Evolutionary conservation across 805 yeast genomes (phyloP), one percentile per base, ranked within the genome.

Genomic region (Wickerhamomyces queroliae): DNA sequence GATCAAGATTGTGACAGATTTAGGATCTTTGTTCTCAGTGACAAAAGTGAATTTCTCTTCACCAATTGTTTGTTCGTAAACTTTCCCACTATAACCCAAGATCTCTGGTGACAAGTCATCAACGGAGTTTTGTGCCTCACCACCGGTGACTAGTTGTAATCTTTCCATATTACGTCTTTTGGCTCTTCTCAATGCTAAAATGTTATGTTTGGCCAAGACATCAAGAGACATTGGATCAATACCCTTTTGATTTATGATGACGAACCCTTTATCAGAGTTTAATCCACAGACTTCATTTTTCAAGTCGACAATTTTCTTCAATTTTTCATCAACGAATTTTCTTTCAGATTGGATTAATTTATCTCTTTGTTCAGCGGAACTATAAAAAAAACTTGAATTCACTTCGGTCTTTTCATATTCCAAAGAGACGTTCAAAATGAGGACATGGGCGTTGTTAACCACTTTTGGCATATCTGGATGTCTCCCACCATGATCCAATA

Each of bases 121-220:
- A 34, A 90, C 97, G 12, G 96, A 83, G 65, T 93, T 93, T 67
- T 91, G 97, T 8, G 98, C 98, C 59, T 84, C 93, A 53, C 99
- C 99, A 23, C 97, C 99, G 47, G 95, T 86, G 38, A 89, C 88
- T 44, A 93, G 74, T 66, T 93, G 99, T 59, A 93, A 73, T 61
- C 99, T 81, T 69, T 93, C 99, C 99, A 93, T 91, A 65, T 93
- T 93, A 69, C 99, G 83, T 71, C 99, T 81, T 72, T 93, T 93
- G 33, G 99, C 99, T 59, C 99, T 80, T 71, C 99, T 82, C 54
- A 93, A 73, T 1, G 99, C 99, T 52, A 93, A 71, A 50, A 93
- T 93, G 52, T 84, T 85, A 64, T 93, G 83, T 59, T 87, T 88
- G 33, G 98, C 98, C 48, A 93, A 72, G 5, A 91, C 82, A 59